phyloP scores from a whole-genome alignment of 1,284 basidiomycete genomes.

The Trichosporon asahii region DNA sequence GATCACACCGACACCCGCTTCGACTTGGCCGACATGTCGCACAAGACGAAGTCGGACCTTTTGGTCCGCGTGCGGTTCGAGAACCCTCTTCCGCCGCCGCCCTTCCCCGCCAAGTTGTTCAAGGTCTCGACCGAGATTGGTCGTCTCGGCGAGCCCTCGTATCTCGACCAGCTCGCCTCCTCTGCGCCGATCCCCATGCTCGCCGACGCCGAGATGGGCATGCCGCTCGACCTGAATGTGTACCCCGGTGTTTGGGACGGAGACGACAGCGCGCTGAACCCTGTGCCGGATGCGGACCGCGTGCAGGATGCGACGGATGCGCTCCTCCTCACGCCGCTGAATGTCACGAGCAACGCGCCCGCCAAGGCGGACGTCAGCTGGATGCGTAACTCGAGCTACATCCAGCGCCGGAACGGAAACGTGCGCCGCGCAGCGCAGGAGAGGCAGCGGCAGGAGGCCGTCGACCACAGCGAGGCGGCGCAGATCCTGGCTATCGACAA shows the following conservation, averaged over 20 bases:
- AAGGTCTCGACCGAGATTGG: constrained; percentile 76
- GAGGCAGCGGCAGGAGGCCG: constrained; percentile 48
- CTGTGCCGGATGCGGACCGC: constrained; percentile 64
- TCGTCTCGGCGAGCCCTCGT: constrained; percentile 79
- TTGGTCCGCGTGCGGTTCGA: constrained; percentile 86
- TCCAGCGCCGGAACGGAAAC: constrained; percentile 56
- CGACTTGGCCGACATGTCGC: constrained; percentile 10
- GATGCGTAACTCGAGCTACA: constrained; percentile 83
- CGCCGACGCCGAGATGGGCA: constrained; percentile 87
- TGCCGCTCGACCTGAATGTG: constrained; percentile 81
- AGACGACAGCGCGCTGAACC: constrained; percentile 64
- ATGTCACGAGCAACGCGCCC: constrained; percentile 23
- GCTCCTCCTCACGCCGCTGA: constrained; percentile 37
- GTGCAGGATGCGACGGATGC: constrained; percentile 32
- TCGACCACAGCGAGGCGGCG: constrained; percentile 72
- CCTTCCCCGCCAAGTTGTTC: constrained; percentile 89
- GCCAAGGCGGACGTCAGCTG: constrained; percentile 65
- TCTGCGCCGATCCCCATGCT: constrained; percentile 85
- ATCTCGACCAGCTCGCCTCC: constrained; percentile 72
- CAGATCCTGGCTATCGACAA: constrained; percentile 78
- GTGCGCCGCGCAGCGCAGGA: constrained; percentile 27
- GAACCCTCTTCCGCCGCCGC: constrained; percentile 87
- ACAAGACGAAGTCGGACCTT: constrained; percentile 59
- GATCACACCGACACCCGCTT: neutral
- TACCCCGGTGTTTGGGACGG: constrained; percentile 82